phyloP scores from a whole-genome alignment of 768 basidiomycete species.

The Mrakia hoshinonis region DNA sequence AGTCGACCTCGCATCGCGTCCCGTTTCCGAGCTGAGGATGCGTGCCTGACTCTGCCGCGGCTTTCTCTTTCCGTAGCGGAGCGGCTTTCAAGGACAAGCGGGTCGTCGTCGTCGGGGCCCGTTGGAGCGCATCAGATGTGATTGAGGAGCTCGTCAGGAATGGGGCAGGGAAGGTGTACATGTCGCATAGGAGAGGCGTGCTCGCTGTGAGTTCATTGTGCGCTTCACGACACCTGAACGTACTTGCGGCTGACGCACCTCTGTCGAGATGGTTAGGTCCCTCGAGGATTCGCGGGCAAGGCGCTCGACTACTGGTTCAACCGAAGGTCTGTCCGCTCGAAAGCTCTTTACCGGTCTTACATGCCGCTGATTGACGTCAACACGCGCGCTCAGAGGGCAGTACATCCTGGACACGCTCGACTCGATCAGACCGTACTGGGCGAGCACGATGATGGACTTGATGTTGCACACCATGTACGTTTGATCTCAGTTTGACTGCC shows the following conservation, averaged over 20 bases:
- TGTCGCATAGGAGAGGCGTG: neutral
- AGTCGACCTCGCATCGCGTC: too few relatives aligned
- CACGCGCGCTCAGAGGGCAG: too few relatives aligned
- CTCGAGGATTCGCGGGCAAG: neutral
- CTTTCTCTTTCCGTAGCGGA: too few relatives aligned
- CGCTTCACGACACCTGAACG: too few relatives aligned
- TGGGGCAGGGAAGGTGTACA: neutral
- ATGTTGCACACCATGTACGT: neutral
- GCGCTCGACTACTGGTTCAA: neutral
- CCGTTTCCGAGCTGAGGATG: too few relatives aligned
- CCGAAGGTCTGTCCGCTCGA: neutral
- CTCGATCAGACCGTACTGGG: neutral
- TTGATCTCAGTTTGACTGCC: neutral
- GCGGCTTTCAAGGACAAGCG: neutral
- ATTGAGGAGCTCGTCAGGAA: neutral
- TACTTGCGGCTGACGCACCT: too few relatives aligned
- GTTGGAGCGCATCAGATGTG: neutral
- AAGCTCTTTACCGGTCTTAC: too few relatives aligned
- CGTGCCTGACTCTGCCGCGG: too few relatives aligned
- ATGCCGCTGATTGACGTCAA: too few relatives aligned
- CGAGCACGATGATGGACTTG: neutral
- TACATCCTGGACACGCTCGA: neutral
- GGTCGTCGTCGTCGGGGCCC: neutral
- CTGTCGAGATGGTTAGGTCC: neutral
- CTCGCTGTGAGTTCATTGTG: neutral